phyloP scores from a whole-genome alignment of 176 grass and related monocot species.

The Oryza glaberrima region DNA sequence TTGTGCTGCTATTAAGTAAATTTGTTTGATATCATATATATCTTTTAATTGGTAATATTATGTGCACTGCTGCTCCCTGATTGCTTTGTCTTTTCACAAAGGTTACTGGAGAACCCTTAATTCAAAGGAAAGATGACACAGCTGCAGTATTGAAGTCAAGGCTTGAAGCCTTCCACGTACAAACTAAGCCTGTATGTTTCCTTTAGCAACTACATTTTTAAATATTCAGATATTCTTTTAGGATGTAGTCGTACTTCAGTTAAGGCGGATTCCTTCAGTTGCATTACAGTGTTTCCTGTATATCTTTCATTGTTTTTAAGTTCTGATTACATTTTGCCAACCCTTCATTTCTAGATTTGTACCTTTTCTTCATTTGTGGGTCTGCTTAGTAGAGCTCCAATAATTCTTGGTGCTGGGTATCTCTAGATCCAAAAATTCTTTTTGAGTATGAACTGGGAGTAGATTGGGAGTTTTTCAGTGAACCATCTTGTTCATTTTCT shows the following conservation, averaged over 20 bases:
- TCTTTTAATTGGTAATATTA: not conserved
- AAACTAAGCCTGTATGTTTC: slow-evolving; percentile 88
- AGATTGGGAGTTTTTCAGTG: not conserved
- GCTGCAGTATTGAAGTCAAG: slow-evolving; percentile 90
- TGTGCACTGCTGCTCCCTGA: not conserved
- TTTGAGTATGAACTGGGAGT: not conserved
- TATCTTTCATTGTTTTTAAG: not conserved
- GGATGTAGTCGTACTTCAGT: not conserved
- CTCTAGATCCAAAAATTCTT: not conserved
- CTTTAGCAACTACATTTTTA: not conserved
- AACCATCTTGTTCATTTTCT: not conserved
- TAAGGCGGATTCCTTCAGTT: not conserved
- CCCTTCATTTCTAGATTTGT: not conserved
- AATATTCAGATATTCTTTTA: not conserved
- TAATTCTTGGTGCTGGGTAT: not conserved
- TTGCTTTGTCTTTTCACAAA: slow-evolving; percentile 37
- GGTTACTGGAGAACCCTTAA: slow-evolving; percentile 92
- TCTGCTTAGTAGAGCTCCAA: not conserved
- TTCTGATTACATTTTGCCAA: not conserved
- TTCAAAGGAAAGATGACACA: slow-evolving; percentile 98
- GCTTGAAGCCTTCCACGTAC: slow-evolving; percentile 95
- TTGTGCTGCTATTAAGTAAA: not conserved
- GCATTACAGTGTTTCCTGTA: not conserved
- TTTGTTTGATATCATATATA: not conserved
- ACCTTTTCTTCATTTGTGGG: not conserved